Evolutionary conservation across 2,329 filamentous ascomycete species (phyloP), one percentile per base, ranked within the genome.

Genomic region (Lasiodiplodia sp.): DNA sequence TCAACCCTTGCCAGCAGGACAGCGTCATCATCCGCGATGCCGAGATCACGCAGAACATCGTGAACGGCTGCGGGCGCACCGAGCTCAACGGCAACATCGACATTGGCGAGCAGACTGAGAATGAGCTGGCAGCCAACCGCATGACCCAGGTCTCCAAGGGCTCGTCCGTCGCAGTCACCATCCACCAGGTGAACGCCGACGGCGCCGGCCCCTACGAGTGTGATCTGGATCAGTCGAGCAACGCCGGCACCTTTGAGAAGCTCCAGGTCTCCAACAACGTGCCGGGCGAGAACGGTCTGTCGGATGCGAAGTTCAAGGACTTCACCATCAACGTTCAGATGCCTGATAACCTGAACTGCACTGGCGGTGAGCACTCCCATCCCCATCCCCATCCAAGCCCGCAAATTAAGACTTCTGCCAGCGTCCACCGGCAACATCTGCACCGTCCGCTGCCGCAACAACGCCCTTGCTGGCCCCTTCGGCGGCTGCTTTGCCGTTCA

Each of bases 401-500:
- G 16, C n/a, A 38, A 38, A 18, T 38, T 62, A 3, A 23, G n/a
- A n/a, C 14, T 14, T 21, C 58, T 16, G 2, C 10, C 18, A 63
- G 58, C 60, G 11, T 78, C 87, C 0, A 87, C 86, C 1, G 88
- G 88, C 53, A 85, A 87, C 57, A 67, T 88, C 49, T 88, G 86
- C 81, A 88, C 86, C 0, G 81, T 89, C 23, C 84, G 87, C 44
- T 89, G 87, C 80, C 82, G 86, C 23, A 89, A 89, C 79, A 86
- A 84, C 68, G 85, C 86, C 4, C 77, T 84, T 3, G 86, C 86
- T 11, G 86, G 86, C 4, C 86, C 86, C 14, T 89, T 89, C 67
- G 85, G 85, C 49, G 84, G 87, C 63, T 89, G 87, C 77, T 85
- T 89, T 74, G 79, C 86, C 2, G 82, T 88, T 21, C 84, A 88